Conservation (phyloP, 1,139 yeast genomes). For the Saccharomyces hybrid region DNA sequence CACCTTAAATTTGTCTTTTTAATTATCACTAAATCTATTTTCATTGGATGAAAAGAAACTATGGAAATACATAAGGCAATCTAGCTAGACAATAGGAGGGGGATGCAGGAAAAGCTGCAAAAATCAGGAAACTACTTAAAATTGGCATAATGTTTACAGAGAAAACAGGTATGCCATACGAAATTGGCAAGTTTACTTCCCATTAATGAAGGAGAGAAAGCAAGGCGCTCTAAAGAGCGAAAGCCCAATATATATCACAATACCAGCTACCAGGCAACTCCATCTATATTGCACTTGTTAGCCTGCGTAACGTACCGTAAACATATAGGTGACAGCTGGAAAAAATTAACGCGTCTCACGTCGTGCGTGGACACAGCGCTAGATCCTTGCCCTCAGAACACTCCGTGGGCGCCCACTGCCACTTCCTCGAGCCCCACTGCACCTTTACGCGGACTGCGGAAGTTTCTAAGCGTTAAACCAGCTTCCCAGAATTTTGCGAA, state of each 20-base stretch:
- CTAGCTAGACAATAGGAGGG: no score
- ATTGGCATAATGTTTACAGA: neutral
- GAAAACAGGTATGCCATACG: no score
- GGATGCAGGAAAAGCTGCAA: no score
- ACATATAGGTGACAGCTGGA: neutral
- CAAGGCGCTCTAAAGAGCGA: neutral
- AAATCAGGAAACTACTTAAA: no score
- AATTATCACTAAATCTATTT: no score
- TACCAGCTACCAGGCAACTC: neutral
- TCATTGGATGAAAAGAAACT: no score
- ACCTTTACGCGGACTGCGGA: neutral
- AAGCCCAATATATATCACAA: neutral
- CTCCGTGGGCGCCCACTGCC: neutral
- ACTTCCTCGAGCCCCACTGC: neutral
- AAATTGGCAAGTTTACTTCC: neutral
- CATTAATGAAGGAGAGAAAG: no score
- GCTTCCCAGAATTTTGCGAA: neutral
- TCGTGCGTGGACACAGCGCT: neutral
- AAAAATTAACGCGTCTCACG: neutral
- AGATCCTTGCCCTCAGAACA: neutral
- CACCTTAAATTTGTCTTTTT: no score
- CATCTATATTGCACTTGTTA: neutral
- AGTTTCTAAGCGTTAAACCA: neutral
- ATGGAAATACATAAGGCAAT: no score
- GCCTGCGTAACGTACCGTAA: neutral